A percentile compares a stretch with the other conserved stretches of the same genome.
Conservation (phyloP, 139 green algal species). For the Closterium sp. region DNA sequence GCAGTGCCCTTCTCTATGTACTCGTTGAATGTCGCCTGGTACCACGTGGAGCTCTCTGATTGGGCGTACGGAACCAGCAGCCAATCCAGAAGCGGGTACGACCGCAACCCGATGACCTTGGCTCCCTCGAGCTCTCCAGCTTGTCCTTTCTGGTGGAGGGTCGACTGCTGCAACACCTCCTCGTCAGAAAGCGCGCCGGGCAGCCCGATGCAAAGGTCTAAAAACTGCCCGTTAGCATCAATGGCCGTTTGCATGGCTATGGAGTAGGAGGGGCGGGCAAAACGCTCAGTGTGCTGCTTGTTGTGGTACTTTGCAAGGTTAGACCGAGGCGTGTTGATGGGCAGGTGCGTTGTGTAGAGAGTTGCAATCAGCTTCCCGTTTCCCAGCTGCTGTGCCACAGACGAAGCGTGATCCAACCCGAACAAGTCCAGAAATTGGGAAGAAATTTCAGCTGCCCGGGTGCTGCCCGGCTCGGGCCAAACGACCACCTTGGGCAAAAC, state of each 20-base stretch:
- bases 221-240: slow-evolving; percentile 25
- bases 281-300: slow-evolving; percentile 27
- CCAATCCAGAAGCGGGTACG: slow-evolving; percentile 31
- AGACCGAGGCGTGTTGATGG: slow-evolving; percentile 9
- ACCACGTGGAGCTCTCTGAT: slow-evolving; percentile 10
- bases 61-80: slow-evolving; percentile 30
- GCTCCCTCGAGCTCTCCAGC: neutral
- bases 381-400: neutral
- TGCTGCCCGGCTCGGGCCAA: slow-evolving; percentile 9
- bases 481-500: slow-evolving; percentile 35
- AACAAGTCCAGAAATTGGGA: slow-evolving; percentile 8
- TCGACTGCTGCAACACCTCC: slow-evolving; percentile 37
- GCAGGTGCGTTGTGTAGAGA: slow-evolving; percentile 45
- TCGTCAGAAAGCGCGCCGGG: slow-evolving; percentile 24
- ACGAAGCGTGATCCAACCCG: slow-evolving; percentile 4
- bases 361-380: slow-evolving; percentile 11
- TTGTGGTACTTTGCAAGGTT: slow-evolving; percentile 32
- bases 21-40: slow-evolving; percentile 26
- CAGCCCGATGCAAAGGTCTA: slow-evolving; percentile 39
- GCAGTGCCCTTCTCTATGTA: slow-evolving; percentile 6
- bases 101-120: neutral
- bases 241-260: slow-evolving; percentile 27
- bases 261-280: slow-evolving; percentile 17
- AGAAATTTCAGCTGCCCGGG: neutral
- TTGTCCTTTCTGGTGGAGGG: slow-evolving; percentile 18